phyloP scores from a whole-genome alignment of 345 rosid species.

The Eucalyptus curtisii region DNA sequence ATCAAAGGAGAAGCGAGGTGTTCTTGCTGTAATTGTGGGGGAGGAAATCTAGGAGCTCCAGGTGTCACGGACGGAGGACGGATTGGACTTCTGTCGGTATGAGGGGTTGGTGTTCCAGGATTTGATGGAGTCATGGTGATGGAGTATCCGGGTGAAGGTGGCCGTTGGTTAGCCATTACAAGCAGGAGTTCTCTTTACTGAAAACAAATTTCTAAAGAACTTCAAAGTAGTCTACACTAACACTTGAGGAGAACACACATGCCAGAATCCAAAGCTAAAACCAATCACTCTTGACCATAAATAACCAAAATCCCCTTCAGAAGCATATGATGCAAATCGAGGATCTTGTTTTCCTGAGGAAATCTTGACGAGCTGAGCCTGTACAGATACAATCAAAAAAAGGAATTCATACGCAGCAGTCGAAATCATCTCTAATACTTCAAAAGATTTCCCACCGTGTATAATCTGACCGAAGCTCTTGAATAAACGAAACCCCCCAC shows the following conservation, averaged over 20 bases:
- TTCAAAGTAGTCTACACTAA: neutral
- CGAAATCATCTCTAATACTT: neutral
- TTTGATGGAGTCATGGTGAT: slow-evolving; percentile 21
- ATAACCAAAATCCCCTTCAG: neutral
- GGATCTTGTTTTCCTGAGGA: neutral
- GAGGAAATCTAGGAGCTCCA: slow-evolving; percentile 53
- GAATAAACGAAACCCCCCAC: neutral
- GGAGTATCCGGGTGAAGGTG: slow-evolving; percentile 35
- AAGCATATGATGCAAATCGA: neutral
- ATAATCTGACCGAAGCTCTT: neutral
- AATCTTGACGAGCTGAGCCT: neutral
- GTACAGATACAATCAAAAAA: neutral
- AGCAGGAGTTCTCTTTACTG: neutral
- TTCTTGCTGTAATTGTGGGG: slow-evolving; percentile 50
- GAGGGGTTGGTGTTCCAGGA: slow-evolving; percentile 25
- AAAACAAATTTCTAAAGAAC: neutral
- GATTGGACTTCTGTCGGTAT: slow-evolving; percentile 22
- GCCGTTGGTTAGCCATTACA: slow-evolving; percentile 59
- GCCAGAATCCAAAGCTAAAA: neutral
- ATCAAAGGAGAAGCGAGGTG: slow-evolving; percentile 44
- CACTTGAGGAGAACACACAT: neutral
- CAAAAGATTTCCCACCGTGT: neutral
- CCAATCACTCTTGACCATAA: neutral
- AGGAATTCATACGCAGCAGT: neutral
- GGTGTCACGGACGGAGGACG: slow-evolving; percentile 29